Conservation (phyloP, 2,329 filamentous ascomycete genomes). For the Mycocentrospora acerina region DNA sequence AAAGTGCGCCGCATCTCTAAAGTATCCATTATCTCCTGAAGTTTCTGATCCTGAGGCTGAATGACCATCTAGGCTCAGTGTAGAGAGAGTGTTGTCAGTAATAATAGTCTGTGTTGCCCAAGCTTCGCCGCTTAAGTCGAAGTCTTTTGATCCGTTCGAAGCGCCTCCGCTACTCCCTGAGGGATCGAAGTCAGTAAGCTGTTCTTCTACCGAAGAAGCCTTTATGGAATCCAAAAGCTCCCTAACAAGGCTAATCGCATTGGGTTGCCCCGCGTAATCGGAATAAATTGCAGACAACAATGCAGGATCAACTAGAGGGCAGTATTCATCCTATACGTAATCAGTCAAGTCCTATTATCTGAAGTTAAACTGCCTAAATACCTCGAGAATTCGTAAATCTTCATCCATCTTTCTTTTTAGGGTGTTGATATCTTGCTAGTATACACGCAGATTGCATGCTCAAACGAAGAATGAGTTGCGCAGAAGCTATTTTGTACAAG, state of each 20-base stretch:
- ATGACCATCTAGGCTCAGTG: conserved; percentile 28
- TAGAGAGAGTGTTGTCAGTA: conserved; percentile 53
- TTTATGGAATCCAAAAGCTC: conserved; percentile 67
- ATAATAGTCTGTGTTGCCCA: conserved; percentile 46
- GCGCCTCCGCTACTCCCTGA: conserved; percentile 63
- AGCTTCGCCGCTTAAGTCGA: conserved; percentile 40
- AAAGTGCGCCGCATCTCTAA: conserved; percentile 44
- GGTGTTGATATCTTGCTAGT: conserved; percentile 24
- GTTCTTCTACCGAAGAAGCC: conserved; percentile 63
- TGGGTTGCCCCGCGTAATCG: conserved; percentile 67
- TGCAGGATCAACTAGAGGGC: conserved; percentile 73
- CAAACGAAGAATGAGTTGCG: conserved; percentile 6
- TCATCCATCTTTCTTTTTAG: conserved; percentile 39
- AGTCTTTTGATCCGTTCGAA: conserved; percentile 15
- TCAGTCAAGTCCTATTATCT: conserved; percentile 15
- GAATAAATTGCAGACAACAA: conserved; percentile 73
- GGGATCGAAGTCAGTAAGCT: conserved; percentile 75
- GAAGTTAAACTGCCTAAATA: conserved; percentile 11
- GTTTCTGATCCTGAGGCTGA: conserved; percentile 24
- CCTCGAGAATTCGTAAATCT: conserved; percentile 35
- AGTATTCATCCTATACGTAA: conserved; percentile 65
- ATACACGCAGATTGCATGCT: conserved; percentile 29
- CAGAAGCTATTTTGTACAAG: neutral
- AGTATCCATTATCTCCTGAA: conserved; percentile 30
- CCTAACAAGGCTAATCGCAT: conserved; percentile 56